These are phyloP conservation scores for Alternaria brassicae DNA, from an alignment of 2,329 filamentous ascomycete genomes.

Conservation along the genomic window DNA sequence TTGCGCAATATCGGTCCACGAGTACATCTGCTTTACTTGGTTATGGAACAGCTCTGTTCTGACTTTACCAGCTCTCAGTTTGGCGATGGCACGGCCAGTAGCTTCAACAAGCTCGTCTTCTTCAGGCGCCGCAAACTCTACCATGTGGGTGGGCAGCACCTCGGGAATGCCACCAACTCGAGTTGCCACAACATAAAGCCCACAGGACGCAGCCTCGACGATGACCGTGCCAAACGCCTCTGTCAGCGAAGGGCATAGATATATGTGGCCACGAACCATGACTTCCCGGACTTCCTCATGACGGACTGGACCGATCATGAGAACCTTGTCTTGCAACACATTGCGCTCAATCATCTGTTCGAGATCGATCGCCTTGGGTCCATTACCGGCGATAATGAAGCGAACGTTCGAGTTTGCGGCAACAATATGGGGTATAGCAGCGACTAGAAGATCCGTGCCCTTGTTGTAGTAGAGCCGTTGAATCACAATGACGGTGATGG, in stretches of 20 bases:
- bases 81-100: slow-evolving; percentile 86
- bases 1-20: slow-evolving; percentile 93
- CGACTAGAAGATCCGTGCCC: slow-evolving; percentile 95
- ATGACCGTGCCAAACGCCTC: slow-evolving; percentile 98
- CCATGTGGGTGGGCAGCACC: slow-evolving; percentile 95
- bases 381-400: slow-evolving; percentile 95
- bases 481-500: slow-evolving; percentile 95
- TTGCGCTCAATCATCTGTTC: slow-evolving; percentile 98
- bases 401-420: slow-evolving; percentile 89
- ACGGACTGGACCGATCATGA: slow-evolving; percentile 88
- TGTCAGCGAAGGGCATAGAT: slow-evolving; percentile 91
- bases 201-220: slow-evolving; percentile 94
- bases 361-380: slow-evolving; percentile 94
- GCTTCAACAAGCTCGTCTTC: slow-evolving; percentile 93
- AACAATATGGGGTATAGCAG: slow-evolving; percentile 90
- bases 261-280: slow-evolving; percentile 96
- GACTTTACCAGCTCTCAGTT: slow-evolving; percentile 83
- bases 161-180: slow-evolving; percentile 97
- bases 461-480: slow-evolving; percentile 99
- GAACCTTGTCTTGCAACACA: slow-evolving; percentile 89
- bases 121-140: slow-evolving; percentile 93
- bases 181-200: slow-evolving; percentile 94
- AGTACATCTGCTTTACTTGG: slow-evolving; percentile 98
- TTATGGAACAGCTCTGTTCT: slow-evolving; percentile 95
- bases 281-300: slow-evolving; percentile 97